phyloP scores from a whole-genome alignment of 495 filamentous ascomycete species.

The Penicillium dipodomyicola region DNA sequence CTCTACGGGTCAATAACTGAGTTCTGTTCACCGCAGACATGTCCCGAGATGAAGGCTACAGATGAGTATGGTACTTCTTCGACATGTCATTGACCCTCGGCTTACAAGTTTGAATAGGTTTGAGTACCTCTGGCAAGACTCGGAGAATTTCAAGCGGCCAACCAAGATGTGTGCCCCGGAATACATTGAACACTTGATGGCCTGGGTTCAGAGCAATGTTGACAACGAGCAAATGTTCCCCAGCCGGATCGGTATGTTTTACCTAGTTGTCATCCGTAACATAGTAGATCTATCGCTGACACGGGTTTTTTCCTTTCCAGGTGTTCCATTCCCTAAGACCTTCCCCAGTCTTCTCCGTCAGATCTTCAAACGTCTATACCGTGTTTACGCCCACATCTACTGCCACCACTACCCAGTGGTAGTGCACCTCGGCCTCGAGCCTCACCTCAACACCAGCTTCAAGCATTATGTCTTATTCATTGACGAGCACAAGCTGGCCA shows the following conservation, averaged over 20 bases:
- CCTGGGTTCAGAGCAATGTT: constrained; percentile 91
- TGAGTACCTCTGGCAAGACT: constrained; percentile 98
- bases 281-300: constrained; percentile 6
- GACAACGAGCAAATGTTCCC: constrained; percentile 96
- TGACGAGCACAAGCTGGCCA: constrained; percentile 84
- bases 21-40: constrained; percentile 95
- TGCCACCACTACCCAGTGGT: constrained; percentile 99
- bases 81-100: no score
- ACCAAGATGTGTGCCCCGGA: constrained; percentile 97
- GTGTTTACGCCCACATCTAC: constrained; percentile 98
- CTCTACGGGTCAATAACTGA: constrained; percentile 98
- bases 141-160: constrained; percentile 84
- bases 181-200: constrained; percentile 97
- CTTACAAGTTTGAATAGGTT: constrained; percentile 55
- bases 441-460: constrained; percentile 98
- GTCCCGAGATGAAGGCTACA: constrained; percentile 99
- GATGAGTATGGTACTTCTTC: constrained; percentile 67
- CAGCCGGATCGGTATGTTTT: constrained; percentile 72
- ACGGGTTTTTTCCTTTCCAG: constrained; percentile 36
- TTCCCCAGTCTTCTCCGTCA: constrained; percentile 85
- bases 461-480: constrained; percentile 99
- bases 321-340: constrained; percentile 91
- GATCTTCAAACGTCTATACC: constrained; percentile 97
- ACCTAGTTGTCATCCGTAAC: background rate
- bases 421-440: constrained; percentile 90